phyloP scores from a whole-genome alignment of 352 stramenopile species.

The Phytophthora citricola region DNA sequence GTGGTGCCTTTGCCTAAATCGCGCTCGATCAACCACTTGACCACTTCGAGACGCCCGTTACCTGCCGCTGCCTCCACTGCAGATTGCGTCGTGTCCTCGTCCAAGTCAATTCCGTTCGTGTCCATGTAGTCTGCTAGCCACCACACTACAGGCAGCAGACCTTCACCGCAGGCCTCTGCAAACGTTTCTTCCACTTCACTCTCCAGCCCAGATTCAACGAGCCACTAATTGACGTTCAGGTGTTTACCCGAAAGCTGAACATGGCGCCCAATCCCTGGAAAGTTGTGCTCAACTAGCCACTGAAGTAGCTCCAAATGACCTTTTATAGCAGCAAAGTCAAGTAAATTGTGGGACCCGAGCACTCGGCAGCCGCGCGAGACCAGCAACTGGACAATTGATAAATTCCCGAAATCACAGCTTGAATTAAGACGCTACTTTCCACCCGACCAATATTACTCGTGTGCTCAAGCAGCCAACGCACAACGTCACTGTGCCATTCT shows the following conservation, averaged over 20 bases:
- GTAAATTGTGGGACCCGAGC: background rate
- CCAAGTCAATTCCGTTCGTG: background rate
- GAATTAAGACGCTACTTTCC: background rate
- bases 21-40: background rate
- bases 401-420: background rate
- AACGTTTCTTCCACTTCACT: background rate
- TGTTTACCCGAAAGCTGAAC: constrained; percentile 2
- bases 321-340: background rate
- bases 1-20: background rate
- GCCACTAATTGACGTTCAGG: constrained; percentile 11
- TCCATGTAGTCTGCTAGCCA: constrained; percentile 6
- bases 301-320: constrained; percentile 5
- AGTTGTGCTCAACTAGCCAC: constrained; percentile 6
- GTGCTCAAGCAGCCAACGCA: constrained; percentile 5
- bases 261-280: background rate
- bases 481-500: constrained; percentile 4
- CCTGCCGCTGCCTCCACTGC: background rate
- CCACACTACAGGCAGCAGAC: constrained; percentile 10
- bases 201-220: background rate
- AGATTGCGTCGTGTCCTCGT: background rate
- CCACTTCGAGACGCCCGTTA: background rate
- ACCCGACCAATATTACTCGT: background rate
- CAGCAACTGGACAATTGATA: background rate
- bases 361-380: background rate
- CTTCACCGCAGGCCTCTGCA: background rate